A percentile compares a stretch with the other conserved stretches of the same genome.
Conservation (phyloP, 2,329 filamentous ascomycete genomes). For the Colletotrichum truncatum region DNA sequence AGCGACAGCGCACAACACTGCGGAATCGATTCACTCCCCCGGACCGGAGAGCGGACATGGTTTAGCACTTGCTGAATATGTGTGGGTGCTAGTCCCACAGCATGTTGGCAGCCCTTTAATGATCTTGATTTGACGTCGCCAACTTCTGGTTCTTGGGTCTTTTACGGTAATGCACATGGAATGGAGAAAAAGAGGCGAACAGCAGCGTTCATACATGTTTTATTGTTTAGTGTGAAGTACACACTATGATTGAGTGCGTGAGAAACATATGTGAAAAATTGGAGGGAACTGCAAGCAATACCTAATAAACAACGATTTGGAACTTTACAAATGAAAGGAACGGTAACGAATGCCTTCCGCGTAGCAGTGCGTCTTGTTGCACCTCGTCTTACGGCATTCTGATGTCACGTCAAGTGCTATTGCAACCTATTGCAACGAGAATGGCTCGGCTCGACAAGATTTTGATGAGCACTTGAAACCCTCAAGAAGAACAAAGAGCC, state of each 20-base stretch:
- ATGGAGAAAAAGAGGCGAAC: neutral
- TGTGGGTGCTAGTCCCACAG: conserved; percentile 11
- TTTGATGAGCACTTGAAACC: too few species aligned
- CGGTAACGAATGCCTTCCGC: neutral
- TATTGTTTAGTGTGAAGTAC: too few species aligned
- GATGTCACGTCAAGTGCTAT: neutral
- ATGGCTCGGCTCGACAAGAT: too few species aligned
- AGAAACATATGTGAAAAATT: neutral
- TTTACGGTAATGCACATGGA: neutral
- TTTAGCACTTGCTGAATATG: neutral
- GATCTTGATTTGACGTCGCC: neutral
- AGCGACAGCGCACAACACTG: conserved; percentile 8
- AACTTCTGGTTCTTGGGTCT: neutral
- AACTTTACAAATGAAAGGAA: neutral
- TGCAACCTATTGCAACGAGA: neutral
- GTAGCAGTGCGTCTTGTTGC: neutral
- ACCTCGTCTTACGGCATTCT: neutral
- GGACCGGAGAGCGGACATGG: neutral
- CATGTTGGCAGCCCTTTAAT: conserved; percentile 22
- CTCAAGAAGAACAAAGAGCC: too few species aligned
- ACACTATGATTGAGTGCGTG: too few species aligned
- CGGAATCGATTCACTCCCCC: neutral
- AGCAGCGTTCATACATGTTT: neutral
- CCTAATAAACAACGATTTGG: neutral
- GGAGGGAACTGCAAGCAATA: neutral